A percentile compares a stretch with the other conserved stretches of the same genome.
Conservation (phyloP, 2,329 filamentous ascomycete species). For the Aspergillus arachidicola region DNA sequence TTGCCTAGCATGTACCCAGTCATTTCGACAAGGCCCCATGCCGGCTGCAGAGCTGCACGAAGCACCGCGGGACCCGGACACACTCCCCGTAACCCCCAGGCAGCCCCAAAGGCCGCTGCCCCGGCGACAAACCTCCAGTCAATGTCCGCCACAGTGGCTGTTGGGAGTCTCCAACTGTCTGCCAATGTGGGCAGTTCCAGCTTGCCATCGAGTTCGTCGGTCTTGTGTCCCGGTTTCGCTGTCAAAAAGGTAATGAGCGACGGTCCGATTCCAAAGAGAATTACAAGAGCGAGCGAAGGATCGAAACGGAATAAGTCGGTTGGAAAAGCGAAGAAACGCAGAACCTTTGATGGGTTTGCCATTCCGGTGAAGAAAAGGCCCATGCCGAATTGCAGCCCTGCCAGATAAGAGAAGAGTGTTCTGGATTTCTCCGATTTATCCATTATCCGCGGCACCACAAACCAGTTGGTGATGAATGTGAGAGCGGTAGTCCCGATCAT, state of each 20-base stretch:
- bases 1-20: slow-evolving; percentile 50
- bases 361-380: slow-evolving; percentile 56
- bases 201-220: slow-evolving; percentile 25
- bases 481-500: slow-evolving; percentile 36
- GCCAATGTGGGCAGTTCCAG: slow-evolving; percentile 43
- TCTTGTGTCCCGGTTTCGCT: slow-evolving; percentile 30
- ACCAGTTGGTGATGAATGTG: slow-evolving; percentile 33
- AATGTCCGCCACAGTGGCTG: slow-evolving; percentile 49
- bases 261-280: slow-evolving; percentile 54
- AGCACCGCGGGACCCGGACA: slow-evolving; percentile 57
- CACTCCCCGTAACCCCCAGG: slow-evolving; percentile 54
- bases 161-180: slow-evolving; percentile 47
- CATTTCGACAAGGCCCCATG: slow-evolving; percentile 52
- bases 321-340: slow-evolving; percentile 52
- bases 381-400: slow-evolving; percentile 54
- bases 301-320: slow-evolving; percentile 51
- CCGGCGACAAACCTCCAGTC: slow-evolving; percentile 53
- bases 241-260: slow-evolving; percentile 42
- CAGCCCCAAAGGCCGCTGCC: slow-evolving; percentile 52
- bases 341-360: slow-evolving; percentile 53
- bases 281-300: slow-evolving; percentile 53
- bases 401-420: slow-evolving; percentile 45
- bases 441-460: slow-evolving; percentile 36
- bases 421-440: slow-evolving; percentile 35
- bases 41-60: slow-evolving; percentile 49